Percentiles rank a stretch among this genome's conserved stretches.
phyloP scores from a whole-genome alignment of 2,329 filamentous ascomycete species.

The Aspergillus melleus region DNA sequence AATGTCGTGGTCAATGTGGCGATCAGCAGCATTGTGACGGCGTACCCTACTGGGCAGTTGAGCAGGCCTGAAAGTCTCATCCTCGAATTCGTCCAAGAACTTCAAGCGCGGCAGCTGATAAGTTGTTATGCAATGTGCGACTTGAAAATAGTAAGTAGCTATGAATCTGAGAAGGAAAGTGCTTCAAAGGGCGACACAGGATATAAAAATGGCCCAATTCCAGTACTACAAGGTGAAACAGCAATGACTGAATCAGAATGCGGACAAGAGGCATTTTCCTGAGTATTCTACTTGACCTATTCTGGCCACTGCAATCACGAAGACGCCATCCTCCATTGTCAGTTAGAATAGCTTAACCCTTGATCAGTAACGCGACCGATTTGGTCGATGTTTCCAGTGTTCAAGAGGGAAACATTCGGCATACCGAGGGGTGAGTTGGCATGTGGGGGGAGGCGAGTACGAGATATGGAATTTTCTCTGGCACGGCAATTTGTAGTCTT shows the following conservation, averaged over 20 bases:
- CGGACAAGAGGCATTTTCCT: neutral
- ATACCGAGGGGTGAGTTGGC: neutral
- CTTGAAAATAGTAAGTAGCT: neutral
- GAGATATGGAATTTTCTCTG: neutral
- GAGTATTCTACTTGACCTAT: neutral
- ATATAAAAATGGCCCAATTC: neutral
- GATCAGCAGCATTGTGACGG: constrained; percentile 11
- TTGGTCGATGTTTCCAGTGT: neutral
- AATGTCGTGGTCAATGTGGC: constrained; percentile 13
- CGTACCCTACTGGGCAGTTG: constrained; percentile 5
- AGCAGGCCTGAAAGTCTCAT: constrained; percentile 13
- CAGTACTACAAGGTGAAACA: neutral
- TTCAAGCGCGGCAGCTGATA: neutral
- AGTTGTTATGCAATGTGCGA: neutral
- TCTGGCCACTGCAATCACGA: neutral
- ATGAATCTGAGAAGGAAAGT: neutral
- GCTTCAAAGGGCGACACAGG: neutral
- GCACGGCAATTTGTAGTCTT: neutral
- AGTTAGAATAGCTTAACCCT: neutral
- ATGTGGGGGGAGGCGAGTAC: neutral
- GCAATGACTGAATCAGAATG: neutral
- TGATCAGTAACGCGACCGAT: neutral
- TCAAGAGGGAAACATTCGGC: neutral
- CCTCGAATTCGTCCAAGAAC: neutral
- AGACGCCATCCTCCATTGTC: neutral